Conservation (phyloP, 768 basidiomycete genomes). For the Mycena belliarum region DNA sequence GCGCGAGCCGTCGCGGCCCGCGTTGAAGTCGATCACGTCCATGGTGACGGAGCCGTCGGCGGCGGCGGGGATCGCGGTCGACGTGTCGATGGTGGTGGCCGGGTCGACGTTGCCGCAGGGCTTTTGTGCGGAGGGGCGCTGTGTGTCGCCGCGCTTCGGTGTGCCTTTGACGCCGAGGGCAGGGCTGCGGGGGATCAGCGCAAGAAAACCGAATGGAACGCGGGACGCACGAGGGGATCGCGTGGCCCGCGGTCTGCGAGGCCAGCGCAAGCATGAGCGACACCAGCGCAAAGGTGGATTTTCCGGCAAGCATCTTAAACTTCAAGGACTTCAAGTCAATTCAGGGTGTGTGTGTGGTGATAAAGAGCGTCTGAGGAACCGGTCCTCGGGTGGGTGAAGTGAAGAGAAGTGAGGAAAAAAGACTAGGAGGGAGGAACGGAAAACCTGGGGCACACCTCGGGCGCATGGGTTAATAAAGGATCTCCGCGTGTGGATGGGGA, state of each 20-base stretch:
- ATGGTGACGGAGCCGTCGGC: constrained; percentile 33
- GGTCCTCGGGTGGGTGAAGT: constrained; percentile 19
- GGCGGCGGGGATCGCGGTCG: constrained; percentile 20
- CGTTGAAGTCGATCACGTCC: constrained; percentile 36
- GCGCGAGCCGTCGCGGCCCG: constrained; percentile 17
- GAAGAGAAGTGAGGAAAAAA: no score
- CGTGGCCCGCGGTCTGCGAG: constrained; percentile 16
- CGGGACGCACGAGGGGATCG: constrained; percentile 16
- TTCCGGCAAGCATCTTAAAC: constrained; percentile 19
- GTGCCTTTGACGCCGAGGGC: constrained; percentile 21
- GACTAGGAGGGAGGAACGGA: no score
- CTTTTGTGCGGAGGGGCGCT: constrained; percentile 19
- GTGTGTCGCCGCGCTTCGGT: constrained; percentile 20
- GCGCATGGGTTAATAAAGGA: no score
- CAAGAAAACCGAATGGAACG: no score
- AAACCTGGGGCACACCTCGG: no score
- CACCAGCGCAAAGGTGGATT: constrained; percentile 19
- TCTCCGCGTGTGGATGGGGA: no score
- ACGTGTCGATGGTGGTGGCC: constrained; percentile 21
- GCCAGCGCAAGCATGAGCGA: constrained; percentile 17
- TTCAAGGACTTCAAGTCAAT: background rate
- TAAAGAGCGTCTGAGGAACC: constrained; percentile 16
- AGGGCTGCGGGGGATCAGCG: background rate
- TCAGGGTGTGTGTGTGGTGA: constrained; percentile 4
- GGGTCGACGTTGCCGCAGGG: constrained; percentile 23